Percentiles rank a stretch among this genome's conserved stretches.
Conservation (phyloP, 1,284 basidiomycete species). For the Kwoniella shivajii region DNA sequence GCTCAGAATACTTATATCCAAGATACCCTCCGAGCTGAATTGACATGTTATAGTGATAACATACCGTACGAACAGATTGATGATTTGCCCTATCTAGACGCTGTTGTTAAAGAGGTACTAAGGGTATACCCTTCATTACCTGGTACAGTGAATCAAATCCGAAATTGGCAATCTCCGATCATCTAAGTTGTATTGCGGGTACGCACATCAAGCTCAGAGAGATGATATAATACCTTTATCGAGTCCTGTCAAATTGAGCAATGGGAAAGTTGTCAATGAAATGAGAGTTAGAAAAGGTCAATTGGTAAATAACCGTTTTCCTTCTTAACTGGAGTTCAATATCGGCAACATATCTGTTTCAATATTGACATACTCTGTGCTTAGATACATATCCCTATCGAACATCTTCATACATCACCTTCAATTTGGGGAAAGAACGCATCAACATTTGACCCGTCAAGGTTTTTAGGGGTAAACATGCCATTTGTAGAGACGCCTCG, state of each 20-base stretch:
- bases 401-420: slow-evolving; percentile 26
- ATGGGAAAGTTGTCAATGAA: slow-evolving; percentile 21
- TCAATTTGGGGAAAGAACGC: slow-evolving; percentile 31
- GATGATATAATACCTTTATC: slow-evolving; percentile 39
- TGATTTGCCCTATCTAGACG: slow-evolving; percentile 30
- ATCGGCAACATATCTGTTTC: background rate
- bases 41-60: slow-evolving; percentile 24
- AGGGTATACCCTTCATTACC: slow-evolving; percentile 27
- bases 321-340: background rate
- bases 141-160: slow-evolving; percentile 24
- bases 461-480: slow-evolving; percentile 14
- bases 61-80: slow-evolving; percentile 31
- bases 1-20: slow-evolving; percentile 25
- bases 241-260: slow-evolving; percentile 21
- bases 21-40: slow-evolving; percentile 24
- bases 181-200: background rate
- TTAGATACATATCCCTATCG: slow-evolving; percentile 34
- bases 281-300: slow-evolving; percentile 31
- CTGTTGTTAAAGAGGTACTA: slow-evolving; percentile 33
- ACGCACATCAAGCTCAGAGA: slow-evolving; percentile 24
- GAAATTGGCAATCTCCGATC: slow-evolving; percentile 9
- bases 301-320: slow-evolving; percentile 4
- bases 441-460: slow-evolving; percentile 23
- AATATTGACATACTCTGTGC: background rate
- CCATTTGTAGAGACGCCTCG: background rate